Evolutionary conservation across 2,329 filamentous ascomycete genomes (phyloP), one percentile per base, ranked within the genome.

Genomic region (Rosellinia necatrix): DNA sequence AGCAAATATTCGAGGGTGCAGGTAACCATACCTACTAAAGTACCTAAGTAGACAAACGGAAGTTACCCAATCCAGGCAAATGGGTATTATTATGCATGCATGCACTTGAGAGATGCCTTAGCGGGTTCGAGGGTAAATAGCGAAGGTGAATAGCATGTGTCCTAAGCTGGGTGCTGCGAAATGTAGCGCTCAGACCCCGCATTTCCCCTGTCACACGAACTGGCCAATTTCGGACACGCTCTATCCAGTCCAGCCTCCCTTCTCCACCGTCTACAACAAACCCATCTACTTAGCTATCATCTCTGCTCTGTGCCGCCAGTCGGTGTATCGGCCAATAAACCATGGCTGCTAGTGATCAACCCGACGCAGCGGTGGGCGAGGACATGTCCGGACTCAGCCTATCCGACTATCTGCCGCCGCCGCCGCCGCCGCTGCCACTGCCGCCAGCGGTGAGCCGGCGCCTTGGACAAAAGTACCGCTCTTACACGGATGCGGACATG

Each of bases 401-500:
- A 13, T 32, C 38, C 2, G 24, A 21, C 35, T n/a, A 29, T 6
- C 4, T 25, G 42, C 13, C 34, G 30, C 22, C 25, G 6, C 10
- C 29, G 6, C 4, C 32, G 42, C 13, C 34, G 30, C 22, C 25
- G 6, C 19, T 22, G 8, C 19, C 42, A 21, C 30, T 30, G 7
- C 30, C 35, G 6, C 27, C 27, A 2, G n/a, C 32, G 25, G 22
- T 19, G 15, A 56, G 32, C 12, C 29, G 53, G 2, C 57, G 59
- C n/a, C 56, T 34, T 41, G 59, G 63, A 29, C 54, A 53, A 43
- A 64, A 64, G 48, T 66, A 69, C 43, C 63, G 62, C 30, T 42
- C 59, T 6, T 68, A 65, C 57, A 63, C 50, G 9, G 61, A 59
- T 32, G 63, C 61, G n/a, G 61, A 63, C 35, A 60, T 68, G 49